Base-by-base conservation (phyloP, 23 red algal species). In the Gracilaria caudata region DNA sequence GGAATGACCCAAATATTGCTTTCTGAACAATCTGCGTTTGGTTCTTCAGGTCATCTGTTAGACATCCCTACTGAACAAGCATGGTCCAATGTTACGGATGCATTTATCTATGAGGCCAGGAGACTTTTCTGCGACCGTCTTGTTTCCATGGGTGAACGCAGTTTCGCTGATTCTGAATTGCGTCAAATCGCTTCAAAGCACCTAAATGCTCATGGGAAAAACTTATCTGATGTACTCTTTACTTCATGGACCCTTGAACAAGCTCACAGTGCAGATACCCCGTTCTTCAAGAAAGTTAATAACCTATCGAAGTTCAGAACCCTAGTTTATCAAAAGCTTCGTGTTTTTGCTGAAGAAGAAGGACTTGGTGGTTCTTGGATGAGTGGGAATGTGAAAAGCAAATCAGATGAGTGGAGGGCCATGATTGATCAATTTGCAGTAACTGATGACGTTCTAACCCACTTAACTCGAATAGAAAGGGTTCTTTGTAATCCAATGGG, bases 341-440 rank as follows among this genome's bases (percentile, higher is more conserved):
- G 87, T 53, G 76, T 64, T 16, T 91, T 91, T 82, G 60, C 77
- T n/a, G 87, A 91, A 57, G 87, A 91, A 58, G 77, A 91, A 82
- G 87, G 87, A 32, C 78, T 91, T 59, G 87, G 87, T 64, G 87
- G 87, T 4, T 73, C 87, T 40, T 91, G 87, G 87, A 91, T 91
- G 76, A 82, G 66, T 44, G 60, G 76, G 24, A 81, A 43, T 49
- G 16, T 51, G 9, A 56, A 64, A 66, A 44, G 51, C 11, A 64
- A 78, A 78, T 61, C 35, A 26, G 72, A 79, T 65, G 70, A 49
- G 20, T 72, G 41, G 35, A 72, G 64, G 17, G 60, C 76, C 29
- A 82, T 91, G 76, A 82, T 91, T 46, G 87, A 91, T 73, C 87
- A 93, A 49, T 86, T 93, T 73, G 90, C 82, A 13, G 90, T 93